These are phyloP conservation scores for Pythium chondricola DNA, from an alignment of 352 stramenopile species.

Conservation along the genomic window DNA sequence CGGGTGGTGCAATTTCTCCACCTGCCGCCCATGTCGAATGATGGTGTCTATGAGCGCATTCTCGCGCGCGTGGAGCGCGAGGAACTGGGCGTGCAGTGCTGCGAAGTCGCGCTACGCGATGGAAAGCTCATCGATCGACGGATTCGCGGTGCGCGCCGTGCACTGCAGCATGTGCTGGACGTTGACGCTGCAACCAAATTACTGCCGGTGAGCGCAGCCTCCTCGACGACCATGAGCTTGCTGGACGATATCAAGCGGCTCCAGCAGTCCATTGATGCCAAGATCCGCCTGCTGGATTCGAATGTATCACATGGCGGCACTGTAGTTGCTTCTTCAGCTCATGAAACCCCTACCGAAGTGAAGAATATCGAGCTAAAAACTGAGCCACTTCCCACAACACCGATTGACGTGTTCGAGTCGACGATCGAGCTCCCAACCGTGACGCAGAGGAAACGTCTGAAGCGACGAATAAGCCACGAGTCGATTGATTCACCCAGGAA, in stretches of 20 bases:
- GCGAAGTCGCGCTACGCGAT: conserved; percentile 1
- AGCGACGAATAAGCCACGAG: conserved; percentile 1
- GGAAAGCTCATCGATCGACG: neutral
- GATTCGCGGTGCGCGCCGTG: neutral
- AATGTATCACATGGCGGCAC: neutral
- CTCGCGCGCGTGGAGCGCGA: conserved; percentile 12
- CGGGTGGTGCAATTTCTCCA: no score
- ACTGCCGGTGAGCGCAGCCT: neutral
- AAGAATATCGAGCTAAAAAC: no score
- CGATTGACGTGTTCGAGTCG: no score
- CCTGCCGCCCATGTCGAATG: no score
- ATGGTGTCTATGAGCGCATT: conserved; percentile 14
- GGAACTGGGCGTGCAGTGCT: conserved; percentile 8
- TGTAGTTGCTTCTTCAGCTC: no score
- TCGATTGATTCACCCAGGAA: conserved; percentile 11
- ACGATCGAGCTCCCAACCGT: no score
- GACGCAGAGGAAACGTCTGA: neutral
- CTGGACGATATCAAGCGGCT: conserved; percentile 4
- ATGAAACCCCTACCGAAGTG: no score
- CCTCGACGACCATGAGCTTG: neutral
- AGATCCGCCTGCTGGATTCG: neutral
- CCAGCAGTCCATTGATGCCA: neutral
- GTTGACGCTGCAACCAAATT: conserved; percentile 5
- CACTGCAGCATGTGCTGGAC: conserved; percentile 12
- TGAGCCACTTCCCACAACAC: no score